A percentile compares a stretch with the other conserved stretches of the same genome.
phyloP scores from a whole-genome alignment of 2,329 filamentous ascomycete species.

The Alternaria panax region DNA sequence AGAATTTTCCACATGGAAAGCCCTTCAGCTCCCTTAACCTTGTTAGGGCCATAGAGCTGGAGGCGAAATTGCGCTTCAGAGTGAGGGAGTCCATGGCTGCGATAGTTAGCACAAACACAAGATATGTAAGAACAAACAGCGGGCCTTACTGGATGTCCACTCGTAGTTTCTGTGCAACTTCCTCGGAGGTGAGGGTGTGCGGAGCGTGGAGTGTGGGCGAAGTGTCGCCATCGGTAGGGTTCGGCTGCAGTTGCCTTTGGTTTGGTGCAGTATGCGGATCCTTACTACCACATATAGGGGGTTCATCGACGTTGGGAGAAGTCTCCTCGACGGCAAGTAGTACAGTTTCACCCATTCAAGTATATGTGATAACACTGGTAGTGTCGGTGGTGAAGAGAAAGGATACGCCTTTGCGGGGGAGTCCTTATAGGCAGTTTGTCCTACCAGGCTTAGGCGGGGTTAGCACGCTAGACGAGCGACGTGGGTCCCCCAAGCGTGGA shows the following conservation, averaged over 20 bases:
- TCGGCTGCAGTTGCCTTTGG: slow-evolving; percentile 34
- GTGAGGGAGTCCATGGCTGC: slow-evolving; percentile 66
- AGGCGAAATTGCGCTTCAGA: slow-evolving; percentile 71
- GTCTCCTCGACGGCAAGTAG: slow-evolving; percentile 52
- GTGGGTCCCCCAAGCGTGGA: slow-evolving; percentile 41
- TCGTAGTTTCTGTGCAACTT: slow-evolving; percentile 47
- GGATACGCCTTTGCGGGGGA: slow-evolving; percentile 30
- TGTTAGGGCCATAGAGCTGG: slow-evolving; percentile 71
- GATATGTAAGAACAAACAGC: neutral
- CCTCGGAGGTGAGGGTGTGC: slow-evolving; percentile 47
- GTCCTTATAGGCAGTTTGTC: slow-evolving; percentile 44
- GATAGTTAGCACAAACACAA: slow-evolving; percentile 26
- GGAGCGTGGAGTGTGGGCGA: slow-evolving; percentile 39
- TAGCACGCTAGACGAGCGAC: slow-evolving; percentile 38
- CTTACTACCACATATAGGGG: slow-evolving; percentile 52
- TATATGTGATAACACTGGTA: slow-evolving; percentile 47
- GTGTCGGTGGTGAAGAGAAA: slow-evolving; percentile 38
- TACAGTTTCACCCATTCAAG: slow-evolving; percentile 54
- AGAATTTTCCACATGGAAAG: slow-evolving; percentile 78
- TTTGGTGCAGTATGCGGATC: slow-evolving; percentile 38
- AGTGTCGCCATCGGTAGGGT: slow-evolving; percentile 25
- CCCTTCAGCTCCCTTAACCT: slow-evolving; percentile 74
- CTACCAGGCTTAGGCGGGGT: slow-evolving; percentile 39
- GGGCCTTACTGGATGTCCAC: slow-evolving; percentile 46
- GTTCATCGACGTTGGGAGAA: slow-evolving; percentile 50